These are phyloP conservation scores for Colletotrichum siamense DNA, from an alignment of 2,329 filamentous ascomycete species.

Conservation along the genomic window DNA sequence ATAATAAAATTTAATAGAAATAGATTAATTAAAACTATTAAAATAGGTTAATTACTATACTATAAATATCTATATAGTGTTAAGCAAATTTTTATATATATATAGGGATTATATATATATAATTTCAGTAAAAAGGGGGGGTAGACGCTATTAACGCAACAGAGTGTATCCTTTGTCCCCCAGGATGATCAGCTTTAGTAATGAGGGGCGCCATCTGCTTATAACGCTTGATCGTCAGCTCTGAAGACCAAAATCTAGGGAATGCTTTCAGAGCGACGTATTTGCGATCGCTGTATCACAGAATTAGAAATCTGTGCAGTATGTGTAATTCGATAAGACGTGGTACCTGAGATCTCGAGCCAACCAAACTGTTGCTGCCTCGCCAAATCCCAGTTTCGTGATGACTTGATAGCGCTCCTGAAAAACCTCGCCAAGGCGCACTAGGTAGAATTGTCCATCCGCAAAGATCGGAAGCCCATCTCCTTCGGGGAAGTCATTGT, in stretches of 20 bases:
- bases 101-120: too few relatives aligned
- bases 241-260: not conserved
- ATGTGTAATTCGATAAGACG: not conserved
- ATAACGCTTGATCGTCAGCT: not conserved
- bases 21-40: too few relatives aligned
- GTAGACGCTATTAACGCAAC: too few relatives aligned
- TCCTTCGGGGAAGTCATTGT: not conserved
- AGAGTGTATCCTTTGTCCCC: not conserved
- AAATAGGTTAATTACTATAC: too few relatives aligned
- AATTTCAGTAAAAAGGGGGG: too few relatives aligned
- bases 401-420: not conserved
- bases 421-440: not conserved
- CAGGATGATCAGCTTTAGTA: not conserved
- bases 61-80: too few relatives aligned
- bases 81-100: too few relatives aligned
- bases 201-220: not conserved
- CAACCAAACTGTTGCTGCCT: not conserved
- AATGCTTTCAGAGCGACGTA: not conserved
- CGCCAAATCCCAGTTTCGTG: not conserved
- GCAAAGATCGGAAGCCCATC: not conserved
- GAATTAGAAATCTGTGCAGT: not conserved
- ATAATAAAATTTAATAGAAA: too few relatives aligned
- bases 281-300: not conserved
- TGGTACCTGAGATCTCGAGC: not conserved
- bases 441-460: not conserved